Base-by-base conservation (phyloP, 768 basidiomycete genomes). In the Naganishia randhawae region DNA sequence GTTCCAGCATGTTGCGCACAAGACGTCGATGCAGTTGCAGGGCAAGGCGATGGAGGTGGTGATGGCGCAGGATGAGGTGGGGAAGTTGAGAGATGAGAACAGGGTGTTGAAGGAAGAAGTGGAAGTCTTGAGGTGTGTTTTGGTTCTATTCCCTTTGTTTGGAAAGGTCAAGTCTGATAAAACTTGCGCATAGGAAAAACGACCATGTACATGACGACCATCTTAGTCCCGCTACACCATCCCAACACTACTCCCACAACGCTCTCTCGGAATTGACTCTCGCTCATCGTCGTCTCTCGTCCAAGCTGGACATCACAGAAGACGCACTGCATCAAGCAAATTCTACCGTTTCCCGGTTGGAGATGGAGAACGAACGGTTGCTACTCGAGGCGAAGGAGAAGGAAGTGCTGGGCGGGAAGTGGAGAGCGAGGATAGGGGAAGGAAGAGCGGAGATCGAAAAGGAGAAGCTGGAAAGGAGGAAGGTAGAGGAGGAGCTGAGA, bases 281-380 rank as follows among this genome's bases (percentile, higher is more conserved):
- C 3, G 80, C 80, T 2, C 80, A 81, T 63, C 68, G 80, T 1
- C 72, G 77, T 5, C 70, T 81, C 11, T 77, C 75, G 0, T 68
- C 76, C 19, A 79, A 79, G 63, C 68, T 80, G 0, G 77, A 78
- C 63, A 45, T 76, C 13, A 75, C 77, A 0, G 79, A 65, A n/a
- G 32, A 79, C 51, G 67, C 67, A 9, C 31, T 64, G 11, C 70
- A 77, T 22, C 37, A 66, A 5, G 57, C 67, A 1, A 66, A 69
- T 50, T 68, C 70, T 2, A 71, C 75, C 27, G 53, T 74, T 4
- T 71, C 72, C 11, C 69, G 70, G 29, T 50, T 68, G 19, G 63
- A 73, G 33, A 68, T 73, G 27, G 77, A 76, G 42, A 39, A 74
- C 17, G 48, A 54, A 32, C 41, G 73, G 42, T 39, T 76, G 11